A percentile compares a stretch with the other conserved stretches of the same genome.
These are phyloP conservation scores for Sclerotinia trifoliorum DNA, from an alignment of 2,329 filamentous ascomycete genomes.

Conservation along the genomic window DNA sequence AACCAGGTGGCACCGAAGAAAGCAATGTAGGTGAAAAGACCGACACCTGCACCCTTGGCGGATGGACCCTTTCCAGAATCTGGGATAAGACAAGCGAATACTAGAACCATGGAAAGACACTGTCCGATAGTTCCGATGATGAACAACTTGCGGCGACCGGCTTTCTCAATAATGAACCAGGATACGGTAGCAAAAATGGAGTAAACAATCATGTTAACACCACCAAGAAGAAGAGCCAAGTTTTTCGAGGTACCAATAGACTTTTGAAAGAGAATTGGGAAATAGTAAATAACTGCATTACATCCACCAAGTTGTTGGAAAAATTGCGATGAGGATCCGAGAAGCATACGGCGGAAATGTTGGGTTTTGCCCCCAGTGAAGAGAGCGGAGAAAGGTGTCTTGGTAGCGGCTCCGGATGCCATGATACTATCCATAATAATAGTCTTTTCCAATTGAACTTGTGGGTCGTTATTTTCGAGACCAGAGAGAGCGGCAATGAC, in stretches of 20 bases:
- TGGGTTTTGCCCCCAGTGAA: constrained; percentile 54
- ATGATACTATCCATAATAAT: constrained; percentile 43
- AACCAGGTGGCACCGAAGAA: constrained; percentile 62
- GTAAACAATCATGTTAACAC: constrained; percentile 57
- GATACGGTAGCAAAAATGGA: constrained; percentile 52
- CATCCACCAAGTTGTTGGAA: constrained; percentile 53
- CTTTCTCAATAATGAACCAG: constrained; percentile 54
- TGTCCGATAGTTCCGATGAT: constrained; percentile 65
- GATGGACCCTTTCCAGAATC: constrained; percentile 31
- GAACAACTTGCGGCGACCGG: constrained; percentile 70
- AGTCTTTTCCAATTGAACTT: constrained; percentile 38
- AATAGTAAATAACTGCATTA: constrained; percentile 49
- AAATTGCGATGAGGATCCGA: constrained; percentile 51
- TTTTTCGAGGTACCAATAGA: constrained; percentile 49
- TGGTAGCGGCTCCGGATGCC: constrained; percentile 38
- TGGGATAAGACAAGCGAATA: constrained; percentile 43
- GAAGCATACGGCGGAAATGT: constrained; percentile 53
- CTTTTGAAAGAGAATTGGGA: constrained; percentile 52
- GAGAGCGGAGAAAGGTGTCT: constrained; percentile 44
- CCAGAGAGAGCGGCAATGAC: constrained; percentile 97
- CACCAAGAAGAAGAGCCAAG: constrained; percentile 54
- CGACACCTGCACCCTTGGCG: constrained; percentile 46
- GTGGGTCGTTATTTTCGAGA: constrained; percentile 46
- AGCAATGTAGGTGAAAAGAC: constrained; percentile 62
- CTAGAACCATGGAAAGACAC: constrained; percentile 64